These are phyloP conservation scores for Fusarium goolgardi DNA, from an alignment of 2,329 filamentous ascomycete species.

Conservation along the genomic window DNA sequence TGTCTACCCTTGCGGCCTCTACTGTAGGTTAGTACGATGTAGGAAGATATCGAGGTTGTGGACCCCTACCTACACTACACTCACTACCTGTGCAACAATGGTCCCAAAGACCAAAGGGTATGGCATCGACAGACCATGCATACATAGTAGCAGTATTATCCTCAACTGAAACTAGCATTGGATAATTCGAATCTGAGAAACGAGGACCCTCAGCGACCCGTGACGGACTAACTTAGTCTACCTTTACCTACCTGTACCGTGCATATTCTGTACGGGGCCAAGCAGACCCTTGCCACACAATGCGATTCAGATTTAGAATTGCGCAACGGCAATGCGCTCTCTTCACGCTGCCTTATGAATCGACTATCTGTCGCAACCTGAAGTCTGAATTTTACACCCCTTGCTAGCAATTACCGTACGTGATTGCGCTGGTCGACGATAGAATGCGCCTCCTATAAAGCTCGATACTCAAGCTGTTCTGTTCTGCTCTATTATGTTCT, in stretches of 20 bases:
- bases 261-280: conserved; percentile 36
- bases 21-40: background rate
- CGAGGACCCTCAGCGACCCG: conserved; percentile 26
- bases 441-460: conserved; percentile 28
- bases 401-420: background rate
- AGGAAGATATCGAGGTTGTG: conserved; percentile 17
- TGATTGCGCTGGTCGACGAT: conserved; percentile 19
- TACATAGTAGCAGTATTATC: background rate
- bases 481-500: background rate
- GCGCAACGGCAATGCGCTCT: conserved; percentile 37
- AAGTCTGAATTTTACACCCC: background rate
- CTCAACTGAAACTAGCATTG: conserved; percentile 21
- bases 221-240: conserved; percentile 33
- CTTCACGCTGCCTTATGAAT: conserved; percentile 3
- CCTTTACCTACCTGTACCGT: conserved; percentile 23
- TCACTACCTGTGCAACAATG: conserved; percentile 1
- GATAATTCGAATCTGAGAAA: conserved; percentile 9
- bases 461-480: conserved; percentile 2
- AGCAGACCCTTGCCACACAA: conserved; percentile 41
- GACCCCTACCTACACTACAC: conserved; percentile 29
- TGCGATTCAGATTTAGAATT: conserved; percentile 43
- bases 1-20: conserved; percentile 1
- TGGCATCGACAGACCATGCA: conserved; percentile 40
- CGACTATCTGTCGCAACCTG: background rate
- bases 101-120: conserved; percentile 31